These are phyloP conservation scores for Talinum fruticosum DNA, from an alignment of 148 eudicot species.

Conservation along the genomic window DNA sequence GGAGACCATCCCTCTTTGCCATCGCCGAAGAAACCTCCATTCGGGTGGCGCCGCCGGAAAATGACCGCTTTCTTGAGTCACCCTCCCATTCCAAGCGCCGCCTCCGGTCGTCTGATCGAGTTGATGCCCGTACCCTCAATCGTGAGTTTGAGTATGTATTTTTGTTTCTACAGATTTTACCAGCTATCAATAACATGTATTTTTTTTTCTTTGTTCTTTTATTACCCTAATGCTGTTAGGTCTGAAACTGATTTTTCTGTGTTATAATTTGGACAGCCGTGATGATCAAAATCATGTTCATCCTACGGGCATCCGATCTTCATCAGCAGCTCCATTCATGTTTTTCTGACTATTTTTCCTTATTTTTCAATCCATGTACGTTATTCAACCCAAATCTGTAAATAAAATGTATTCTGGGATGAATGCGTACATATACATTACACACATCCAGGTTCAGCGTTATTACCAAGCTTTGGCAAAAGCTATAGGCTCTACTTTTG, in stretches of 20 bases:
- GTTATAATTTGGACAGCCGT: neutral
- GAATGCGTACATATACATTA: no score
- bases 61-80: neutral
- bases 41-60: neutral
- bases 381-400: neutral
- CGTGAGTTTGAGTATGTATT: neutral
- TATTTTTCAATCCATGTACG: neutral
- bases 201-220: no score
- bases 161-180: no score
- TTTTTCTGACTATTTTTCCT: neutral
- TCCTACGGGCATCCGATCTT: neutral
- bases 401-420: neutral
- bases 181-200: no score
- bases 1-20: neutral
- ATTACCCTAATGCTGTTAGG: no score
- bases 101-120: neutral
- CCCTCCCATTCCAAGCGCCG: neutral
- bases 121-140: neutral
- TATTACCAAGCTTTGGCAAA: neutral
- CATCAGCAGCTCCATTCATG: constrained; percentile 1
- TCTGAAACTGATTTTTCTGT: no score
- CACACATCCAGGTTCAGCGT: neutral
- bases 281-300: no score
- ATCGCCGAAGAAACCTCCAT: neutral
- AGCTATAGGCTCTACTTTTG: neutral